Conservation (phyloP, 495 filamentous ascomycete species). For the Sordaria brevicollis region DNA sequence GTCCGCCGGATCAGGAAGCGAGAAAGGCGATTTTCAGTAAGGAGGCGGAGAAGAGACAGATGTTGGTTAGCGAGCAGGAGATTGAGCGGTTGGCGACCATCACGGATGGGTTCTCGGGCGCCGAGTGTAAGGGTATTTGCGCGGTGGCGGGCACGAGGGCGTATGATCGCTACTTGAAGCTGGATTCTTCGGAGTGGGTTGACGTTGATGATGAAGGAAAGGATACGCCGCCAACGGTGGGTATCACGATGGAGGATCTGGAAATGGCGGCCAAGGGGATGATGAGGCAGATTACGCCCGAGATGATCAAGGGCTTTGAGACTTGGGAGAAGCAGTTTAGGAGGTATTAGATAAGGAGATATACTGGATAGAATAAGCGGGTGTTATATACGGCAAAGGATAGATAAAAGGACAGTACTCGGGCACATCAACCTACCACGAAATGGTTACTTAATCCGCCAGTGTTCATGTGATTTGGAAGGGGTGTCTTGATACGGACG, state of each 20-base stretch:
- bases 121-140: slow-evolving; percentile 79
- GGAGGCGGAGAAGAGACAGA: slow-evolving; percentile 51
- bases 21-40: slow-evolving; percentile 60
- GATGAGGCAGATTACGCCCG: slow-evolving; percentile 56
- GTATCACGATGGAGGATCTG: slow-evolving; percentile 53
- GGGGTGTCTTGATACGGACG: too few relatives aligned
- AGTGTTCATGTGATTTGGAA: too few relatives aligned
- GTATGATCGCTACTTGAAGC: slow-evolving; percentile 20
- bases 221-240: slow-evolving; percentile 30
- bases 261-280: slow-evolving; percentile 50
- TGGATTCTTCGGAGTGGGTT: not conserved
- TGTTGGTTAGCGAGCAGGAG: slow-evolving; percentile 51
- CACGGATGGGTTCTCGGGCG: slow-evolving; percentile 78
- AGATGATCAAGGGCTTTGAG: slow-evolving; percentile 57
- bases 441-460: too few relatives aligned
- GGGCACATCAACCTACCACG: too few relatives aligned
- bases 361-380: too few relatives aligned
- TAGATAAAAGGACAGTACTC: too few relatives aligned
- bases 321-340: slow-evolving; percentile 45
- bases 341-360: slow-evolving; percentile 3
- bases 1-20: slow-evolving; percentile 66
- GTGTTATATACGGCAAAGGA: not conserved
- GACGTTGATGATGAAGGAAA: slow-evolving; percentile 3
- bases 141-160: slow-evolving; percentile 33
- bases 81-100: slow-evolving; percentile 51